Conservation (phyloP, 2,329 filamentous ascomycete genomes). For the Lachnellula willkommii region DNA sequence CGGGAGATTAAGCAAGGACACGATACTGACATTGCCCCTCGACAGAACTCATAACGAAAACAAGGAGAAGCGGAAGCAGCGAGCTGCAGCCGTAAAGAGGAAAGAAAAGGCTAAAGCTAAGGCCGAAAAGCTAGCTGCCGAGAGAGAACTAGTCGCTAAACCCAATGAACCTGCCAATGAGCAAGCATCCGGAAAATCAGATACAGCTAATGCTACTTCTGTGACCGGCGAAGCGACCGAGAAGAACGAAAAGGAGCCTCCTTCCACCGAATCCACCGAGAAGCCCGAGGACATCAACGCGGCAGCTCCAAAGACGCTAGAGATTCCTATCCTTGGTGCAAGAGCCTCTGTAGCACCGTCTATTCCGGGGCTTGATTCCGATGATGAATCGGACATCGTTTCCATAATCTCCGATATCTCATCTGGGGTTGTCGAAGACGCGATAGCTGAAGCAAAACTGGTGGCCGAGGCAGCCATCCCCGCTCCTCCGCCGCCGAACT, state of each 20-base stretch:
- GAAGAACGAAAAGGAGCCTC: not conserved
- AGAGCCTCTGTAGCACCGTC: not conserved
- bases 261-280: not conserved
- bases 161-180: not conserved
- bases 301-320: not conserved
- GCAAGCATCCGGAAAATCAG: not conserved
- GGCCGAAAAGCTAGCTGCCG: slow-evolving; percentile 5
- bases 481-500: slow-evolving; percentile 32
- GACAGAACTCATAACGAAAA: slow-evolving; percentile 12
- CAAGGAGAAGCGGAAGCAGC: slow-evolving; percentile 10
- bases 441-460: slow-evolving; percentile 18
- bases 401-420: slow-evolving; percentile 20
- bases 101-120: slow-evolving; percentile 8
- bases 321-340: not conserved
- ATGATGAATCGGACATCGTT: slow-evolving; percentile 18
- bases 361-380: not conserved
- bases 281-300: not conserved
- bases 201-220: not conserved
- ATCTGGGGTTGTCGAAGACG: slow-evolving; percentile 15
- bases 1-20: too few species aligned
- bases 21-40: not conserved
- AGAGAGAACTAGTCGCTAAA: not conserved
- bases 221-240: not conserved
- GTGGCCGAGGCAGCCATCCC: slow-evolving; percentile 7
- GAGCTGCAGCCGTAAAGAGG: slow-evolving; percentile 9